Evolutionary conservation across 768 basidiomycete species (phyloP), one percentile per base, ranked within the genome.

Genomic region (Rossbeevera mucosa): DNA sequence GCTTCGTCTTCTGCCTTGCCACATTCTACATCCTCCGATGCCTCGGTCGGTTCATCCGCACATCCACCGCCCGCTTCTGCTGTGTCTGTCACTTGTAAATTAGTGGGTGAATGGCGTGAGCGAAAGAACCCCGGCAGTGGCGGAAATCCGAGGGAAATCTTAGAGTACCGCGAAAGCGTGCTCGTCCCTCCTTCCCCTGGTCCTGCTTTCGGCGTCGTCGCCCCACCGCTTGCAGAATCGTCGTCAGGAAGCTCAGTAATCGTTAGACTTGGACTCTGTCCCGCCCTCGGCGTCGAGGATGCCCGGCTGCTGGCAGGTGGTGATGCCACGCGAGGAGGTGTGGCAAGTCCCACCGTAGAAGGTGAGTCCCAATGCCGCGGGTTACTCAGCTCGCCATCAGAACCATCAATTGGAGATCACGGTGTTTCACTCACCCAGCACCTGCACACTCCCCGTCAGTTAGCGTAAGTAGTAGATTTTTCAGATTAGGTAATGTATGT

Each of bases 401-500:
- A 56, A 26, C 40, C 29, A 30, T 52, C 40, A 22, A 36, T 43
- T 33, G 33, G 31, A 56, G 16, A 31, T 26, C 36, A 44, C n/a
- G 44, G 9, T 18, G 18, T 43, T 38, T 50, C 49, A 70, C 79
- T 65, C 61, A 86, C 85, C 57, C 67, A 29, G 74, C 59, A 47
- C 68, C 71, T 25, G 74, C 70, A 42, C 74, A 75, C 61, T 84
- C 83, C 45, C 85, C 86, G 61, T 84, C 81, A 49, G 86, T 90
- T 58, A 95, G 75, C 11, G 90, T 94, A 26, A 98, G 79, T 48
- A 97, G 68, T 18, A 98, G 76, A 62, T 94, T 94, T 74, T 96
- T 97, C 57, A 99, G 78, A 73, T 99, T 99, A 38, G 94, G 94
- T 25, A 99, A 76, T 4, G 96, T 98, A 66, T 99, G 94, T 45